Evolutionary conservation across 2,329 filamentous ascomycete species (phyloP).

Genomic region (Fusarium beomiforme): DNA sequence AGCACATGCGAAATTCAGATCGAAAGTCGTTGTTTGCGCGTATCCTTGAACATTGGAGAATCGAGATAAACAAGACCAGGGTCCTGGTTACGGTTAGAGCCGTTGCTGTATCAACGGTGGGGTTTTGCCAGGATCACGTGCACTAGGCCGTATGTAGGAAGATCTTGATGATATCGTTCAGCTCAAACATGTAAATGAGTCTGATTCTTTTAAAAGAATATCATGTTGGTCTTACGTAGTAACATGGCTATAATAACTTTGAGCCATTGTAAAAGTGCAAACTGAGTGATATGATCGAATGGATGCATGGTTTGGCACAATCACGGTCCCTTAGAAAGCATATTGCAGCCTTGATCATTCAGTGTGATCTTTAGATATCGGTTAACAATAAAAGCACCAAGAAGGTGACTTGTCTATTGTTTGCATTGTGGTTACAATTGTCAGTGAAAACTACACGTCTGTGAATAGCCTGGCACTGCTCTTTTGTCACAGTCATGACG

Average conservation of each 20-base stretch:
- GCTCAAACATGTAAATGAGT: neutral
- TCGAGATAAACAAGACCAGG: constrained; percentile 44
- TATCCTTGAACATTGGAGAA: constrained; percentile 30
- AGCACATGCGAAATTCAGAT: constrained; percentile 33
- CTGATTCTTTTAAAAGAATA: neutral
- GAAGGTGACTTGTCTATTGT: neutral
- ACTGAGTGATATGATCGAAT: neutral
- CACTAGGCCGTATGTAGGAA: neutral
- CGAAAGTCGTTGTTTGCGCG: constrained; percentile 37
- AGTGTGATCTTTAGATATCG: neutral
- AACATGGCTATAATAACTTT: neutral
- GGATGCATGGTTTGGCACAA: neutral
- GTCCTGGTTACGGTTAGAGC: constrained; percentile 32
- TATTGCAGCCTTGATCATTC: neutral
- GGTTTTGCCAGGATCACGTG: constrained; percentile 19
- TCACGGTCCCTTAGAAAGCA: neutral
- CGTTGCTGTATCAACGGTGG: constrained; percentile 49
- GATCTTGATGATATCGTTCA: neutral
- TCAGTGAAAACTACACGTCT: neutral
- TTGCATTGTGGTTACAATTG: no score
- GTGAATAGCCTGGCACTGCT: neutral
- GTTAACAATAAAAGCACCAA: neutral
- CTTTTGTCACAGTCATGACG: constrained; percentile 7
- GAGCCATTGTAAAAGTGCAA: neutral
- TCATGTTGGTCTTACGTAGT: no score